These are phyloP conservation scores for Peronospora farinosa DNA, from an alignment of 352 stramenopile species.

Conservation along the genomic window DNA sequence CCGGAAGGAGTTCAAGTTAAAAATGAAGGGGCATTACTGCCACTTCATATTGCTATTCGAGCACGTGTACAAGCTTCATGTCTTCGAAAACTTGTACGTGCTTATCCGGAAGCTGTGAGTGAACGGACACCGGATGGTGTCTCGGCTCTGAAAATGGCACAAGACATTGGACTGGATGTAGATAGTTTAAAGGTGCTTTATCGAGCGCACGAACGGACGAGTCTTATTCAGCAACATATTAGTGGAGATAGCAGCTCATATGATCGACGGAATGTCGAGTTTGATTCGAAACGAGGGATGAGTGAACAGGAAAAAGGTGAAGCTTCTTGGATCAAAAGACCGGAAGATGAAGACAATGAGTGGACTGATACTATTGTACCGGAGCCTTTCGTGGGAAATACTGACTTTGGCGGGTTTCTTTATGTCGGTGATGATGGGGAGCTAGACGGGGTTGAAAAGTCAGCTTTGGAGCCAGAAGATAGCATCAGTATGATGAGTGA, in stretches of 20 bases:
- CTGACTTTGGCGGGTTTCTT: constrained; percentile 17
- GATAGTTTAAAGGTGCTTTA: constrained; percentile 48
- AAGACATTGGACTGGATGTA: constrained; percentile 33
- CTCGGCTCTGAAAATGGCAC: constrained; percentile 48
- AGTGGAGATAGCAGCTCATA: constrained; percentile 15
- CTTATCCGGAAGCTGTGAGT: constrained; percentile 46
- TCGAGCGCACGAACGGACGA: constrained; percentile 20
- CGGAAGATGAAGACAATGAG: constrained; percentile 12
- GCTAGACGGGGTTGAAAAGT: constrained; percentile 7
- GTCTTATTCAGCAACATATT: constrained; percentile 12
- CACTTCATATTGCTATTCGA: constrained; percentile 77
- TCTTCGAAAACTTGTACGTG: constrained; percentile 46
- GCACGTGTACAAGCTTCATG: constrained; percentile 38
- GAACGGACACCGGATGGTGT: constrained; percentile 41
- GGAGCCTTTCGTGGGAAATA: constrained; percentile 25
- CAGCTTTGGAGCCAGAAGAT: constrained; percentile 22
- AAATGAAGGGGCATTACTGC: constrained; percentile 62
- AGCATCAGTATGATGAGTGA: constrained; percentile 41
- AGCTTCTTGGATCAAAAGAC: constrained; percentile 17
- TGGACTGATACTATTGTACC: constrained; percentile 18
- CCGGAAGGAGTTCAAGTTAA: constrained; percentile 49
- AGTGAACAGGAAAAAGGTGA: constrained; percentile 29
- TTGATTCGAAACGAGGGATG: constrained; percentile 4
- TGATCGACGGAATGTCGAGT: constrained; percentile 15
- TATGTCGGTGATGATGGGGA: constrained; percentile 19